Evolutionary conservation across 164 flowering plant genomes (phyloP).

Genomic region (Platanus orientalis): DNA sequence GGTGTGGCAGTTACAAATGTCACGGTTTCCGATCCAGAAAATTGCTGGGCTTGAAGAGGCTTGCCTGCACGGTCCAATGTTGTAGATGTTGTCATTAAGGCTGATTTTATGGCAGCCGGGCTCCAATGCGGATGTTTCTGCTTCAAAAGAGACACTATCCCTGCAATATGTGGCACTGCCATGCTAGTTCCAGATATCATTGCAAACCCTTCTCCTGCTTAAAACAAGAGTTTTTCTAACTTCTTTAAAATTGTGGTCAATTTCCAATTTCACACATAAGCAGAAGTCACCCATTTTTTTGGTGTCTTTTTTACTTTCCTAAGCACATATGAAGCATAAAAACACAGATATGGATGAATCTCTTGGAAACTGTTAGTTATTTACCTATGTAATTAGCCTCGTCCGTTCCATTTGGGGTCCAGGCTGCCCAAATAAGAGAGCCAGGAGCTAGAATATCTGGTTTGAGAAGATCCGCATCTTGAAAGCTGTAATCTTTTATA

Average conservation of each 20-base stretch:
- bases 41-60: constrained; percentile 90
- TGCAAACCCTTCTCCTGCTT: constrained; percentile 89
- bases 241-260: background rate
- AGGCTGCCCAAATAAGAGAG: constrained; percentile 95
- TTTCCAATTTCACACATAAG: no score
- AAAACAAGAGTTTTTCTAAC: constrained; percentile 1
- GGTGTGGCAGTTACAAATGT: constrained; percentile 78
- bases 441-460: constrained; percentile 99
- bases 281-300: no score
- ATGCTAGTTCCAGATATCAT: constrained; percentile 98
- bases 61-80: constrained; percentile 68
- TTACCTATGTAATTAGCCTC: constrained; percentile 82
- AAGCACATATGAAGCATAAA: no score
- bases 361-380: background rate
- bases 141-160: constrained; percentile 94
- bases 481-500: constrained; percentile 78
- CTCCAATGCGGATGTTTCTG: constrained; percentile 93
- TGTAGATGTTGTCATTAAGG: constrained; percentile 90
- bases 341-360: background rate
- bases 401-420: constrained; percentile 96
- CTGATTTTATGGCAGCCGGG: constrained; percentile 92
- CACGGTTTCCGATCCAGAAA: constrained; percentile 61
- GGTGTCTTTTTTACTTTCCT: no score
- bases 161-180: constrained; percentile 98
- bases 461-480: constrained; percentile 96